These are phyloP conservation scores for Diutina sp. DNA, from an alignment of 1,139 yeast species.

Conservation along the genomic window DNA sequence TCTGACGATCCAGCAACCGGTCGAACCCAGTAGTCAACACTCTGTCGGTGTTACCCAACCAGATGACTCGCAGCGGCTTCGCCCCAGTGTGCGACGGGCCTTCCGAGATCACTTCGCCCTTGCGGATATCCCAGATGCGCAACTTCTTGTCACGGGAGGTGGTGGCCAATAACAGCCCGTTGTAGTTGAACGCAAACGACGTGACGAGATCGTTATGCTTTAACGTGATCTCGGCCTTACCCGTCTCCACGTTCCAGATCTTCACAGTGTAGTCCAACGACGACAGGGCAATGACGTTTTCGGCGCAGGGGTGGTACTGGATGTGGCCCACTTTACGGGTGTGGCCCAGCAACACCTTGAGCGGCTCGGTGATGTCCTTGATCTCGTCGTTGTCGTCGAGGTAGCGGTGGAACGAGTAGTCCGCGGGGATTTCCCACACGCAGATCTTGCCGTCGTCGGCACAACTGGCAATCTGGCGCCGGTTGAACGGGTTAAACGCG, in stretches of 20 bases:
- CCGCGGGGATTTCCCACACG: constrained; percentile 78
- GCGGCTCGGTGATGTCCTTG: constrained; percentile 56
- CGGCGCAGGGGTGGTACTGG: constrained; percentile 79
- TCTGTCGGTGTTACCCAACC: constrained; percentile 84
- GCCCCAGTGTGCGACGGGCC: constrained; percentile 92
- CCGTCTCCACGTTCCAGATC: constrained; percentile 77
- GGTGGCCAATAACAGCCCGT: constrained; percentile 78
- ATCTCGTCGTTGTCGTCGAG: constrained; percentile 50
- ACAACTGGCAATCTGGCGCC: constrained; percentile 62
- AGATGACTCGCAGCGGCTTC: constrained; percentile 72
- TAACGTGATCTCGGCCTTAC: constrained; percentile 58
- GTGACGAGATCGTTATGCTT: constrained; percentile 85
- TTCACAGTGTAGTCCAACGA: constrained; percentile 86
- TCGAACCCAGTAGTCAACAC: constrained; percentile 94
- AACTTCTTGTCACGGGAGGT: constrained; percentile 86
- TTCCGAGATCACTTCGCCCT: constrained; percentile 62
- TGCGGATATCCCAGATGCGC: constrained; percentile 82
- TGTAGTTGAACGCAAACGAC: constrained; percentile 79
- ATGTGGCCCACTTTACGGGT: constrained; percentile 91
- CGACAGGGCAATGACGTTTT: constrained; percentile 74
- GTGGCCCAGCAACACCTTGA: constrained; percentile 68
- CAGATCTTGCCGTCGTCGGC: constrained; percentile 88
- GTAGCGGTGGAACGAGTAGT: constrained; percentile 55
- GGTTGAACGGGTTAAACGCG: constrained; percentile 84
- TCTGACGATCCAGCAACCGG: constrained; percentile 83